Base-by-base conservation (phyloP, 2,329 filamentous ascomycete genomes). In the Stemphylium beticola region DNA sequence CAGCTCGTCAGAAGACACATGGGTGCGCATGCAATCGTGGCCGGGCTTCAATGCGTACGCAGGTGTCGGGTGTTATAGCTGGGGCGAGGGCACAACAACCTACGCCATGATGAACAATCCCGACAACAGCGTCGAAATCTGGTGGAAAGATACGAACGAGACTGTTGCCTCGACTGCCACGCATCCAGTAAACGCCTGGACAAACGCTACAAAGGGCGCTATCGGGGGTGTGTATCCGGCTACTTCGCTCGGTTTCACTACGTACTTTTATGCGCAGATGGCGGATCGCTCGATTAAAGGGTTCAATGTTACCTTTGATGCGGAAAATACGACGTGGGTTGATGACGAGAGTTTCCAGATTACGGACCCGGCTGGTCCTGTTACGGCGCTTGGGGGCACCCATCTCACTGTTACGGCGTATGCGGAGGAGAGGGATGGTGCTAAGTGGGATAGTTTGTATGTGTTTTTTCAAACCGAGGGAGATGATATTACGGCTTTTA, bases 51-150 rank as follows among this genome's bases (percentile, higher is more conserved):
- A 79, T 46, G 76, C 73, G 4, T 77, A 79, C 47, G 78, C 75
- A 2, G 77, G 78, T 14, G 75, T 79, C 3, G 78, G 74, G 1
- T 79, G 77, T 55, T 79, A 78, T 55, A 74, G 69, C 15, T 79
- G 77, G 78, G 76, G 74, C 12, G 62, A 64, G 2, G 67, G 73
- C 6, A 74, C 70, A 2, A 74, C 73, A 4, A 71, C 72, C 0
- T 80, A 81, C 55, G 72, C 76, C 15, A 79, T 80, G 76, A 68
- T 80, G 51, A 72, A 77, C 12, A 77, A 78, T 51, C 50, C 67
- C 11, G 32, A 74, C 4, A 75, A 78, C 54, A 65, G 69, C 4
- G 68, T 76, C 2, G 75, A 79, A 43, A 68, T 80, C 29, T 78
- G 70, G 60, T 80, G 78, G 78, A 78, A 76, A 58, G 78, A 81